Conservation (phyloP, 2,329 filamentous ascomycete species). For the Aschersonia sp. region DNA sequence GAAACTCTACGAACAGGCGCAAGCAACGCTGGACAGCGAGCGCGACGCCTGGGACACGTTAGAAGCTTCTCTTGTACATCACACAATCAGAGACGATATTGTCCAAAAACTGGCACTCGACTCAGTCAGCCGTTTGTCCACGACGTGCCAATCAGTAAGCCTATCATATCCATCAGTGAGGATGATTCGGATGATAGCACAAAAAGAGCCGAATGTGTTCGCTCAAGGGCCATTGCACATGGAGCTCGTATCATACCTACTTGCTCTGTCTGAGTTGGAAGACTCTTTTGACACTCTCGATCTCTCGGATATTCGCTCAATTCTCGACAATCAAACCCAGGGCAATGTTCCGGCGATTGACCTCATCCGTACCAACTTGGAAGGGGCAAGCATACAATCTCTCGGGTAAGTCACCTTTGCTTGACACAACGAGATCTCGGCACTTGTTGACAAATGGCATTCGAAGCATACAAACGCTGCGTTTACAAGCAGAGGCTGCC, state of each 20-base stretch:
- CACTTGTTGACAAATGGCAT: background rate
- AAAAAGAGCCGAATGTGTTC: constrained; percentile 28
- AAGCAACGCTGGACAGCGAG: constrained; percentile 21
- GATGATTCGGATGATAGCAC: constrained; percentile 32
- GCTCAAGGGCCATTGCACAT: constrained; percentile 29
- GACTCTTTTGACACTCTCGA: constrained; percentile 23
- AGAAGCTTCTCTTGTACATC: constrained; percentile 29
- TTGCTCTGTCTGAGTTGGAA: constrained; percentile 37
- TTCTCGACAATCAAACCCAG: constrained; percentile 29
- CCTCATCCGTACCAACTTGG: constrained; percentile 41
- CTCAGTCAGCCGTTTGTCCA: constrained; percentile 18
- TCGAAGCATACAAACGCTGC: constrained; percentile 34
- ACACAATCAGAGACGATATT: constrained; percentile 21
- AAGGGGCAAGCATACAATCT: constrained; percentile 31
- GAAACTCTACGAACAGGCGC: constrained; percentile 26
- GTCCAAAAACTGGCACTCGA: constrained; percentile 18
- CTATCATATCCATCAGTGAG: constrained; percentile 19
- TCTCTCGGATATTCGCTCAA: constrained; percentile 24
- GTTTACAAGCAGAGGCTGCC: constrained; percentile 26
- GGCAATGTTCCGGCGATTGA: constrained; percentile 28
- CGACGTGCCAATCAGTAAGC: constrained; percentile 10
- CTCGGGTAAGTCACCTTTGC: constrained; percentile 29
- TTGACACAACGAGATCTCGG: background rate
- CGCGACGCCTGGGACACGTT: constrained; percentile 28
- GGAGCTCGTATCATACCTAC: constrained; percentile 33